Conservation (phyloP, 495 filamentous ascomycete genomes). For the Xylaria castorea region DNA sequence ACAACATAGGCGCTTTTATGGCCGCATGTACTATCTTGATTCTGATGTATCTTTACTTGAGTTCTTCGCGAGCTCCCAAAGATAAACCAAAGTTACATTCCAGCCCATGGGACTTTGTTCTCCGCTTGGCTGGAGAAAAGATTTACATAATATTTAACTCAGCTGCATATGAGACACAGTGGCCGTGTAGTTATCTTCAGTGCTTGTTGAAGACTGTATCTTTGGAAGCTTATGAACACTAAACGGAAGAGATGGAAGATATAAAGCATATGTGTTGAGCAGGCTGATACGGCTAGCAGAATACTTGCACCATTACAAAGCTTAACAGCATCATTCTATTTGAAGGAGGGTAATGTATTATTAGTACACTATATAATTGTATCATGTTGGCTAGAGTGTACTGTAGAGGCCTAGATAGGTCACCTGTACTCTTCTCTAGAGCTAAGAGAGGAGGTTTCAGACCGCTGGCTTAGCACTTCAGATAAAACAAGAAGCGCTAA, state of each 20-base stretch:
- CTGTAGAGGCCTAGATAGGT: background rate
- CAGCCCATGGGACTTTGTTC: background rate
- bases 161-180: background rate
- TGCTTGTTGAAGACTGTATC: background rate
- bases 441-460: background rate
- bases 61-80: slow-evolving; percentile 5
- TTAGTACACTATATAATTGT: background rate
- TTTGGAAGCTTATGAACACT: background rate
- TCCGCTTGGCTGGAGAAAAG: slow-evolving; percentile 1
- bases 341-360: background rate
- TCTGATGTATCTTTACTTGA: slow-evolving; percentile 7
- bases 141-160: background rate
- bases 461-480: background rate
- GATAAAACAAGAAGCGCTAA: background rate
- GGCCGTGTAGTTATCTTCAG: background rate
- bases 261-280: background rate
- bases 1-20: background rate
- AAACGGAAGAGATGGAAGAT: background rate
- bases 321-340: background rate
- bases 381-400: background rate
- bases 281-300: background rate
- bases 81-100: background rate
- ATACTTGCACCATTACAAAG: background rate
- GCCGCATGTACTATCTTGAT: background rate
- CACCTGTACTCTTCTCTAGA: background rate